A percentile compares a stretch with the other conserved stretches of the same genome.
These are phyloP conservation scores for Nannochloropsis oceanica DNA, from an alignment of 108 stramenopile species.

Conservation along the genomic window DNA sequence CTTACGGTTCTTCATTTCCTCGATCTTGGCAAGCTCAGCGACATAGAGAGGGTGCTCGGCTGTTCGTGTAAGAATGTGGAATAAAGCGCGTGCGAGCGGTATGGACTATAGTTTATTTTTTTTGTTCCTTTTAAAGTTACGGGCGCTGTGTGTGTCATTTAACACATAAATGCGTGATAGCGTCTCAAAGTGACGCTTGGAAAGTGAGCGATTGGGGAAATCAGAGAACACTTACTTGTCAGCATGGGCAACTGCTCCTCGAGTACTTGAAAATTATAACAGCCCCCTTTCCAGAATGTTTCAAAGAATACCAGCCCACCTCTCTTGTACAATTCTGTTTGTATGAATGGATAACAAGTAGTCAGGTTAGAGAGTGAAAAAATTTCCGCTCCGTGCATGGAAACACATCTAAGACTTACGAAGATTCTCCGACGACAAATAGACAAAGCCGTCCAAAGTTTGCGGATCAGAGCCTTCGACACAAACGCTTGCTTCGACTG, in stretches of 20 bases:
- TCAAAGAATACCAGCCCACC: not conserved
- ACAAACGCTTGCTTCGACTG: not conserved
- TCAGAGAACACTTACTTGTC: not conserved
- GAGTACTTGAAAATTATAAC: not conserved
- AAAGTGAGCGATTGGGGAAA: not conserved
- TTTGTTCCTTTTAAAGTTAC: no score
- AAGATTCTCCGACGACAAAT: not conserved
- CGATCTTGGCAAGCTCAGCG: not conserved
- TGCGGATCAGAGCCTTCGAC: not conserved
- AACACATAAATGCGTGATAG: no score
- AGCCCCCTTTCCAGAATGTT: not conserved
- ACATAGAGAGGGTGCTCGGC: not conserved
- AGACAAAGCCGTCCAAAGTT: not conserved
- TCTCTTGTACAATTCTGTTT: not conserved
- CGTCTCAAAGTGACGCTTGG: no score
- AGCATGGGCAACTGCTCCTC: not conserved
- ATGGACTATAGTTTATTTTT: no score
- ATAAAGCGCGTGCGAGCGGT: not conserved
- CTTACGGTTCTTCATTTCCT: not conserved
- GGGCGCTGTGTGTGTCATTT: not conserved
- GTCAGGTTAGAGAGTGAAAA: no score
- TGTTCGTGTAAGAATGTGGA: not conserved
- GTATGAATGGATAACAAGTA: not conserved
- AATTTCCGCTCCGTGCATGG: not conserved
- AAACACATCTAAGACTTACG: not conserved